Conservation (phyloP, 129 eudicot genomes). For the Flaveria robusta region DNA sequence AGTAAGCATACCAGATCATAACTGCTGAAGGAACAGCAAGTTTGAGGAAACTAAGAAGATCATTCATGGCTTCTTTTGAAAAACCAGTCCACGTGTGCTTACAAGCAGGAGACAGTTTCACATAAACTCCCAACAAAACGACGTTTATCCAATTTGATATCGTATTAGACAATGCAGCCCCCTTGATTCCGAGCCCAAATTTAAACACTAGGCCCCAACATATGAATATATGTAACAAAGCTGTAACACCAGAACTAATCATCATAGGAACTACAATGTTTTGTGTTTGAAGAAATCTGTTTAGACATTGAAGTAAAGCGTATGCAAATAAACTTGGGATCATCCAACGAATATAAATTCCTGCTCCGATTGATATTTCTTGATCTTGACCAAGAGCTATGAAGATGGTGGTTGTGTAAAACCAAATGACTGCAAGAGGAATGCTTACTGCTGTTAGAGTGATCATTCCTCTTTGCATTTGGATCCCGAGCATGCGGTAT, state of each 20-base stretch:
- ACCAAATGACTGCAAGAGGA: constrained; percentile 59
- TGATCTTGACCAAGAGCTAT: constrained; percentile 54
- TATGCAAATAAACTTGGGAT: constrained; percentile 75
- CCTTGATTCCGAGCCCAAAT: constrained; percentile 47
- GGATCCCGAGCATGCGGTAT: constrained; percentile 69
- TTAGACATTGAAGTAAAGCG: constrained; percentile 60
- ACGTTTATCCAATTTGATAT: constrained; percentile 67
- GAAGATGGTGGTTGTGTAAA: constrained; percentile 52
- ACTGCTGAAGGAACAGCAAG: constrained; percentile 68
- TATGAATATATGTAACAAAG: constrained; percentile 51
- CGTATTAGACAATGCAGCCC: constrained; percentile 76
- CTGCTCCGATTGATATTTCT: constrained; percentile 63
- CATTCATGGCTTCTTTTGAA: constrained; percentile 58
- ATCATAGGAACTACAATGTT: constrained; percentile 75
- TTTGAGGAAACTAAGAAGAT: constrained; percentile 47
- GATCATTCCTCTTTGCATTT: constrained; percentile 63
- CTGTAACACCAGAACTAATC: constrained; percentile 54
- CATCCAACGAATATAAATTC: constrained; percentile 60
- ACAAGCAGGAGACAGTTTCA: constrained; percentile 58
- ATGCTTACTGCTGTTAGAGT: constrained; percentile 44
- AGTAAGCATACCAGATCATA: constrained; percentile 63
- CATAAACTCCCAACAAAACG: constrained; percentile 49
- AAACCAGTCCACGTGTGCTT: constrained; percentile 61
- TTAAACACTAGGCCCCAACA: constrained; percentile 67
- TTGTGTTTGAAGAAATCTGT: constrained; percentile 69